Conservation (phyloP, 2,329 filamentous ascomycete genomes). For the Colletotrichum paranaense region DNA sequence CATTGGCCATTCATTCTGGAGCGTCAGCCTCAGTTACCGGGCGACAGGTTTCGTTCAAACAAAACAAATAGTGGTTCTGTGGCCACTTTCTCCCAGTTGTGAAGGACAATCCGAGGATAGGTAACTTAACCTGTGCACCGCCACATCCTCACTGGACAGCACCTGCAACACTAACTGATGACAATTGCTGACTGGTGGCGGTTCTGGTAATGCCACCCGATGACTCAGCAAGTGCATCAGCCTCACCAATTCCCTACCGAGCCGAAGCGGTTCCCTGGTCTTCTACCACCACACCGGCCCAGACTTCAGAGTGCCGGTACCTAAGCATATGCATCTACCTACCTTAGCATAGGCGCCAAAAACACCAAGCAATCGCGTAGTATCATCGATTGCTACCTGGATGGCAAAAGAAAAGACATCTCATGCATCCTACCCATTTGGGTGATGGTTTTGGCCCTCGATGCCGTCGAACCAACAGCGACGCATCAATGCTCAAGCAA, state of each 20-base stretch:
- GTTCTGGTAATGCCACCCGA: conserved; percentile 6
- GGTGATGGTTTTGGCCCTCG: neutral
- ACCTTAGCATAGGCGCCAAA: too few relatives aligned
- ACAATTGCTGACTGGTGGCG: conserved; percentile 11
- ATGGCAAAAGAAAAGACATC: neutral
- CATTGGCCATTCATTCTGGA: neutral
- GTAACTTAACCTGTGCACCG: conserved; percentile 6
- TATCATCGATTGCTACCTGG: neutral
- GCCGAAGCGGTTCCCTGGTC: conserved; percentile 15
- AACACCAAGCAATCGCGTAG: neutral
- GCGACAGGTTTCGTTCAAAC: conserved; percentile 7
- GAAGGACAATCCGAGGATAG: neutral
- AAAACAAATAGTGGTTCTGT: conserved; percentile 23
- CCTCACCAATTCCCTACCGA: conserved; percentile 7
- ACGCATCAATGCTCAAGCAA: neutral
- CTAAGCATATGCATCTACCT: neutral
- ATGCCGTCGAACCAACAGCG: neutral
- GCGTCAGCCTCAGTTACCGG: neutral
- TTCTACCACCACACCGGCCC: conserved; percentile 1
- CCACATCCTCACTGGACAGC: neutral
- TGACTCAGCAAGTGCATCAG: conserved; percentile 23
- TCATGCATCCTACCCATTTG: neutral
- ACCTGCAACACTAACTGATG: conserved; percentile 12
- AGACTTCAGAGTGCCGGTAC: neutral
- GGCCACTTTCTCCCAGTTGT: neutral